Base-by-base conservation (phyloP, 2,329 filamentous ascomycete species). In the Coleophoma cylindrospora region DNA sequence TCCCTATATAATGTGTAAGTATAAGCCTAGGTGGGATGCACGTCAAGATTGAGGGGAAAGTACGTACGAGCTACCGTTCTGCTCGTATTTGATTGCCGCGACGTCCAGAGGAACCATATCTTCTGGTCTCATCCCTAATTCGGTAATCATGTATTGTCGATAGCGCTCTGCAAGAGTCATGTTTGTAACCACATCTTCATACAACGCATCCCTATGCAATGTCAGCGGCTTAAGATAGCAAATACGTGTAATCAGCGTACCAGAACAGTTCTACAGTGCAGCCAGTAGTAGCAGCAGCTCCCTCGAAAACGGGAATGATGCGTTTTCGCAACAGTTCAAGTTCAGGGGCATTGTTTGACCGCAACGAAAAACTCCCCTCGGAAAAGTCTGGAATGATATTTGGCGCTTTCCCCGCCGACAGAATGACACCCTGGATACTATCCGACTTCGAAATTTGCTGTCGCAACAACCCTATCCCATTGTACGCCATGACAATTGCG, bases 351-450 rank as follows among this genome's bases (percentile, higher is more conserved):
- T 36, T 51, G 10, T 19, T 27, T n/a, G 22, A 34, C 10, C 47
- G 21, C 7, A 44, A 22, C 9, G 38, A 36, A 11, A 34, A 49
- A 34, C 9, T 15, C 3, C 52, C 51, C 34, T 52, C 51, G 11
- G 54, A 45, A 45, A 55, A 56, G 13, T 49, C 55, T 36, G 53
- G 54, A 43, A 73, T 74, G 19, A 74, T 61, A 54, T 74, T 74
- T 2, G 69, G 68, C 61, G 54, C 51, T 17, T 61, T 66, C 1
- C 69, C 70, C 0, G 65, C 68, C 38, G 72, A 60, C 2, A 63
- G 59, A 33, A 74, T 68, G 4, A 69, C 66, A 15, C 67, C 66
- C 50, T 73, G 68, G 8, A 74, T 65, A 8, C 55, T 54, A 50
- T 62, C 56, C 15, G 49, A 50, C 2, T 51, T 47, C 54, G 51